Percentiles rank a stretch among this genome's conserved stretches.
phyloP scores from a whole-genome alignment of 306 rosid genomes.

The Prunus campanulata region DNA sequence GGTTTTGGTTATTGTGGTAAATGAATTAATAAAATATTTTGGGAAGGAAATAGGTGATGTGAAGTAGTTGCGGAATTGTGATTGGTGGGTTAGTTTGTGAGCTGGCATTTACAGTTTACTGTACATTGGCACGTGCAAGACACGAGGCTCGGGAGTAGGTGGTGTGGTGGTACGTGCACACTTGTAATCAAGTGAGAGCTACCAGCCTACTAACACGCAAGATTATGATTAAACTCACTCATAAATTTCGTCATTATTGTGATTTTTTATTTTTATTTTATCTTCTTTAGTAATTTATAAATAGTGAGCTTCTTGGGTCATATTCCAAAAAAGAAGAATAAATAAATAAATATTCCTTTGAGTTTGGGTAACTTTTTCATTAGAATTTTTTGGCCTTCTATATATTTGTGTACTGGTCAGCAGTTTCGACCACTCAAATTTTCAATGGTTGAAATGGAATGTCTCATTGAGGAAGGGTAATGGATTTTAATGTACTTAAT shows the following conservation, averaged over 20 bases:
- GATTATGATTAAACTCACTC: background rate
- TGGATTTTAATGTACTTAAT: background rate
- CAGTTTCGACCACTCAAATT: background rate
- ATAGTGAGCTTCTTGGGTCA: too few species aligned
- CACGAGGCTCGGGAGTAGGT: background rate
- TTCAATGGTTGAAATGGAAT: background rate
- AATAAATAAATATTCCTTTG: too few species aligned
- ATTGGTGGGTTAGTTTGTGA: conserved; percentile 11
- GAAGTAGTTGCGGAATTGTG: conserved; percentile 4
- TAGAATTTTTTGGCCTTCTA: too few species aligned
- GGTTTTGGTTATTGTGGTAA: conserved; percentile 6
- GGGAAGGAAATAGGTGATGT: background rate
- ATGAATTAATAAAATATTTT: background rate
- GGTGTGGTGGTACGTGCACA: conserved; percentile 40
- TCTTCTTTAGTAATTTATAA: too few species aligned
- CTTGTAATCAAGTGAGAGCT: background rate
- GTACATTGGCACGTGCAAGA: conserved; percentile 31
- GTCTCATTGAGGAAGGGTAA: too few species aligned
- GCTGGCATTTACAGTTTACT: background rate
- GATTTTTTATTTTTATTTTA: background rate
- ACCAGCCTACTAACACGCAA: background rate
- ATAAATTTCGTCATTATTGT: background rate
- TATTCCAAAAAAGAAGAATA: too few species aligned
- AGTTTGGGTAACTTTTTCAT: too few species aligned
- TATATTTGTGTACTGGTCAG: background rate